Evolutionary conservation across 805 yeast species (phyloP).

Genomic region (Novakomyces olei): DNA sequence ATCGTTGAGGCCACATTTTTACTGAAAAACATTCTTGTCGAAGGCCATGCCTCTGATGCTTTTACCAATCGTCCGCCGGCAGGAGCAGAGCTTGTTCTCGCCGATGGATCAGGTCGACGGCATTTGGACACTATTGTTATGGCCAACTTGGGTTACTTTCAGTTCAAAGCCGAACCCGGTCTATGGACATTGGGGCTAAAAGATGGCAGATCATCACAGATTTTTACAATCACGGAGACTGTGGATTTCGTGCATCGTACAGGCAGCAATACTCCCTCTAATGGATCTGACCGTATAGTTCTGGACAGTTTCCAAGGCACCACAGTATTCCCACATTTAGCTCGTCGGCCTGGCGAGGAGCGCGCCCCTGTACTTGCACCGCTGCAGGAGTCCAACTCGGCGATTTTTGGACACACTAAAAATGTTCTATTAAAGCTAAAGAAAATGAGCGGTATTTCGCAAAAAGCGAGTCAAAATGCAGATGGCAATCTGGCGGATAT

Average conservation of each 20-base stretch:
- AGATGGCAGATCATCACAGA: constrained; percentile 21
- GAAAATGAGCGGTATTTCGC: constrained; percentile 4
- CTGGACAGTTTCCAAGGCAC: constrained; percentile 27
- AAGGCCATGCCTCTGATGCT: constrained; percentile 42
- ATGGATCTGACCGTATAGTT: constrained; percentile 9
- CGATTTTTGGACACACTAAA: no score
- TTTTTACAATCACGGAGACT: constrained; percentile 21
- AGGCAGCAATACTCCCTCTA: constrained; percentile 1
- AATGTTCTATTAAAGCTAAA: constrained; percentile 8
- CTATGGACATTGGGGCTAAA: constrained; percentile 32
- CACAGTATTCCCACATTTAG: constrained; percentile 25
- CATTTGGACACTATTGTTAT: constrained; percentile 44
- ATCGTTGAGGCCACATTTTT: constrained; percentile 26
- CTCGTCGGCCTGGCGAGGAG: constrained; percentile 22
- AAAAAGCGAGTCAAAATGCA: constrained; percentile 14
- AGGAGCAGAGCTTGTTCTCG: constrained; percentile 29
- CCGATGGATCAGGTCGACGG: neutral
- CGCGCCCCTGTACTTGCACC: constrained; percentile 11
- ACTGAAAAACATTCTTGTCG: constrained; percentile 36
- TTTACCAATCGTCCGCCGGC: constrained; percentile 23
- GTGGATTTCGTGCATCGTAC: constrained; percentile 12
- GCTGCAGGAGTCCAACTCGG: constrained; percentile 4
- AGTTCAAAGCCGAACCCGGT: constrained; percentile 55
- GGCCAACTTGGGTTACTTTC: constrained; percentile 69
- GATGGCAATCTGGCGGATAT: no score